Evolutionary conservation across 2,329 filamentous ascomycete genomes (phyloP).

Genomic region (Anthostomella pinea): DNA sequence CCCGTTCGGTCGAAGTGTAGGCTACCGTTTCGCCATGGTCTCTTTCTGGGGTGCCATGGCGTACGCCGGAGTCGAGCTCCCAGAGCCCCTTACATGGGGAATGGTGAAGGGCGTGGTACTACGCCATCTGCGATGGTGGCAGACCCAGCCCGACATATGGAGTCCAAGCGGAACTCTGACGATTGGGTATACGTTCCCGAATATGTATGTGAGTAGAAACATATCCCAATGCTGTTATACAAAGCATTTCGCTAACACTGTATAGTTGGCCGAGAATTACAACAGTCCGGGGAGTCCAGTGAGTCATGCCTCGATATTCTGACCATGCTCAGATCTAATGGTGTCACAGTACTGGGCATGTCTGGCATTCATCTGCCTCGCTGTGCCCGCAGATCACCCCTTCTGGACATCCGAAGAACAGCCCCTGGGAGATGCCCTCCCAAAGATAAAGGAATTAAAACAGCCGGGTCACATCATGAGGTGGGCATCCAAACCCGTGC

Average conservation of each 20-base stretch:
- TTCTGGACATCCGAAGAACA: conserved; percentile 74
- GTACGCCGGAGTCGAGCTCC: conserved; percentile 71
- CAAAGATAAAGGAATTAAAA: conserved; percentile 56
- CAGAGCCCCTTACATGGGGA: conserved; percentile 71
- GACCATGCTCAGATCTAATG: conserved; percentile 1
- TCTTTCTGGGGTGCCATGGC: conserved; percentile 78
- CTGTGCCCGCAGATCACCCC: conserved; percentile 65
- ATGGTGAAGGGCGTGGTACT: conserved; percentile 75
- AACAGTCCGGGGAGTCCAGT: conserved; percentile 69
- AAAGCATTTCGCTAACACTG: conserved; percentile 7
- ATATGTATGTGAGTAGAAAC: conserved; percentile 58
- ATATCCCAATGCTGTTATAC: background rate
- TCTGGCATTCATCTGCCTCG: conserved; percentile 71
- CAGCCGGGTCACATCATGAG: conserved; percentile 72
- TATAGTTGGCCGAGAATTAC: conserved; percentile 74
- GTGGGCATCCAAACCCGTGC: conserved; percentile 24
- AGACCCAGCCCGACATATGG: conserved; percentile 71
- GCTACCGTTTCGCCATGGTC: conserved; percentile 83
- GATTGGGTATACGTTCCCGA: conserved; percentile 75
- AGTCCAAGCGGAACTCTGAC: conserved; percentile 71
- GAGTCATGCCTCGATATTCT: conserved; percentile 21
- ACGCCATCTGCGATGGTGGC: conserved; percentile 77
- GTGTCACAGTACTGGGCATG: conserved; percentile 72
- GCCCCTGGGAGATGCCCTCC: conserved; percentile 52
- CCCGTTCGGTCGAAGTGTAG: conserved; percentile 74